Base-by-base conservation (phyloP, 495 filamentous ascomycete species). In the Tuber indicum region DNA sequence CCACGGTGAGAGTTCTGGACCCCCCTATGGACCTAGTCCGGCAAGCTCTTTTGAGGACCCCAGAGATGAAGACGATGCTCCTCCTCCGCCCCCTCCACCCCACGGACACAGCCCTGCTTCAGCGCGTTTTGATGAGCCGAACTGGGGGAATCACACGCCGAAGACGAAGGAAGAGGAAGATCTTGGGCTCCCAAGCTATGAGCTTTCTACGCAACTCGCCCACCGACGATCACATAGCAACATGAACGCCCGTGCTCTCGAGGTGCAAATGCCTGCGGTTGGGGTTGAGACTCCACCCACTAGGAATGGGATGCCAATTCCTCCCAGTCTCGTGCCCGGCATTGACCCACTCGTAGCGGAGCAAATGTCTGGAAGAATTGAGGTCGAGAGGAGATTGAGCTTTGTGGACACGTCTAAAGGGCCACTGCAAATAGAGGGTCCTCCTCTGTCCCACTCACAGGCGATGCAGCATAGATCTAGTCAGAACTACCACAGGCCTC, bases 281-380 rank as follows among this genome's bases (percentile, higher is more conserved):
- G 78, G 77, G 8, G 76, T 76, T 44, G 80, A 81, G 66, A 74
- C 78, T 72, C 70, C 80, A n/a, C 78, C 74, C 23, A 72, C 74
- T 16, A 77, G 81, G 44, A 83, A 78, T 19, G 81, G 82, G 23
- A 75, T 83, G 58, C 81, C 82, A 32, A 69, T 83, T 62, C 82
- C 82, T 10, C 82, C 82, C 42, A 83, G 81, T 72, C 76, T 83
- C 72, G 72, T 83, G 70, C 82, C 82, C 43, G 82, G 82, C 46
- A 81, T 83, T 46, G 77, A 82, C 45, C 81, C 81, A 21, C 73
- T 72, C 46, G 75, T 83, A 76, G 75, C 81, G 12, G 80, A 81
- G n/a, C 75, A 81, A 45, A 75, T 78, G 75, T 69, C 80, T 7
- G 78, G 82, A 74, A 72, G 77, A 10, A 77, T 78, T 46, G 78